Evolutionary conservation across 495 filamentous ascomycete species (phyloP).

Genomic region (Tuber microsphaerosporum): DNA sequence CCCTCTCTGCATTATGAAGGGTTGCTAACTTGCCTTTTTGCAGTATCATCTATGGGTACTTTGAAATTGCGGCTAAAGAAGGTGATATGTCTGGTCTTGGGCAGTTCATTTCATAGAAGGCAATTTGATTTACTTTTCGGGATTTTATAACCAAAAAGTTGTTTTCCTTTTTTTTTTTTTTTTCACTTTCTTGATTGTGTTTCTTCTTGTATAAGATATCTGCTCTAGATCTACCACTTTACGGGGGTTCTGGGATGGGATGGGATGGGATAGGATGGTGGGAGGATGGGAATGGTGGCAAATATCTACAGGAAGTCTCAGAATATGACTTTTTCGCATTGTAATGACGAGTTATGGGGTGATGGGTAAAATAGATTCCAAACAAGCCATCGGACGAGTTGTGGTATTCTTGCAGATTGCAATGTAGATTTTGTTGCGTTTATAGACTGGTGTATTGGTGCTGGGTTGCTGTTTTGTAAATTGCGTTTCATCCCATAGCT

Average conservation of each 20-base stretch:
- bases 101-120: slow-evolving; percentile 37
- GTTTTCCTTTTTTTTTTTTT: background rate
- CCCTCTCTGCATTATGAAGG: background rate
- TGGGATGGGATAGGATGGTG: background rate
- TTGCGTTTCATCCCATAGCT: background rate
- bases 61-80: slow-evolving; percentile 98
- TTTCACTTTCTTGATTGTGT: background rate
- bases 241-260: slow-evolving; percentile 2
- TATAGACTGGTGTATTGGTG: background rate
- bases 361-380: background rate
- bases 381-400: background rate
- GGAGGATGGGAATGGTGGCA: background rate
- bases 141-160: slow-evolving; percentile 1
- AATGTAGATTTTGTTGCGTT: background rate
- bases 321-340: background rate
- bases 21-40: slow-evolving; percentile 14
- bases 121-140: background rate
- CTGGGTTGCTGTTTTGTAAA: background rate
- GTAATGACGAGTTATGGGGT: background rate
- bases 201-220: slow-evolving; percentile 6
- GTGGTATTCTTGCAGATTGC: background rate
- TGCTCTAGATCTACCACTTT: slow-evolving; percentile 1
- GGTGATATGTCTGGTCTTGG: slow-evolving; percentile 71
- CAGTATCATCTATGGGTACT: slow-evolving; percentile 97
- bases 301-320: slow-evolving; percentile 1